Base-by-base conservation (phyloP, 768 basidiomycete genomes). In the Boletus insuetus region DNA sequence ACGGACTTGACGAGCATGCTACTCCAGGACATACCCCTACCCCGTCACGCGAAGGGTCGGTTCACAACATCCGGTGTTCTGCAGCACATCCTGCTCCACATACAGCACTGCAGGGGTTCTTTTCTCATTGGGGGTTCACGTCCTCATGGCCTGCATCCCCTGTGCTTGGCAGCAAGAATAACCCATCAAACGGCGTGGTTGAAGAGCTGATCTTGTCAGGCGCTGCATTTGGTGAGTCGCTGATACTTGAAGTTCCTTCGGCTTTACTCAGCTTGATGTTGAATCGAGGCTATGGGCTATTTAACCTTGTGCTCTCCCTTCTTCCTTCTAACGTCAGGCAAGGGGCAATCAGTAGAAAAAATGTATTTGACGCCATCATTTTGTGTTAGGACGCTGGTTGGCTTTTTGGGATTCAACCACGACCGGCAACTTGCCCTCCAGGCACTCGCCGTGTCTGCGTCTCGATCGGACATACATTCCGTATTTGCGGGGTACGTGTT, bases 251-350 rank as follows among this genome's bases (percentile, higher is more conserved):
- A 3, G 17, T 41, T 19, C 0, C 40, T 20, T 13, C 44, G 17
- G 3, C 22, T 24, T 46, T 46, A 14, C 58, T 56, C 19, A 41
- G 41, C 19, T 12, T 32, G 19, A 6, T 54, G 46, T 47, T 22
- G 19, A 2, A 41, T 31, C 43, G 38, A 66, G 79, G 82, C 0
- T 85, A 75, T 62, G 87, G 88, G 0, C 65, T 92, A 24, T 92
- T 92, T 73, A 91, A 91, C 65, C 78, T 92, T 44, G 84, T 91
- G 12, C 84, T 92, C 55, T 90, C 87, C 4, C 69, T 92, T n/a
- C 71, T 92, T 16, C 91, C 90, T n/a, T 83, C 83, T 56, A 84
- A 80, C 61, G 73, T 86, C 51, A 83, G 86, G 87, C 88, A 58
- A 51, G 81, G 66, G 12, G 16, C 11, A 29, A 31, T n/a, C 7